Conservation (phyloP, 129 eudicot genomes). For the Erigeron canadensis region DNA sequence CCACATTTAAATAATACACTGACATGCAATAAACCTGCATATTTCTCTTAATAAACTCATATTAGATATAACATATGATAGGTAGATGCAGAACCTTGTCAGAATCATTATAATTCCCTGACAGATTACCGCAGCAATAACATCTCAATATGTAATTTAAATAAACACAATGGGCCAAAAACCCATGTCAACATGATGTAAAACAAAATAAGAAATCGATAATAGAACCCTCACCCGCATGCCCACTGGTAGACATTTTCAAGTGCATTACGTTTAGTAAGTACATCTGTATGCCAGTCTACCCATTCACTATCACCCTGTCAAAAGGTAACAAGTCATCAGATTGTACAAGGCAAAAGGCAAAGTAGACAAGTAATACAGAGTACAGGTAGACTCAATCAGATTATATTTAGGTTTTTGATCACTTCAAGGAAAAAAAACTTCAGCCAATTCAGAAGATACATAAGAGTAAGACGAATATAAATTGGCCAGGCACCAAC, state of each 20-base stretch:
- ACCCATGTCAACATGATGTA: constrained; percentile 4
- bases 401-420: neutral
- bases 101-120: constrained; percentile 27
- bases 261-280: constrained; percentile 70
- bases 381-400: neutral
- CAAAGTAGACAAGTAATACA: neutral
- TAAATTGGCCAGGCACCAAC: neutral
- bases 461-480: neutral
- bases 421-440: neutral
- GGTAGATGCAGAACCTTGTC: neutral
- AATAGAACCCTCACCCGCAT: constrained; percentile 71
- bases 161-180: neutral
- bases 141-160: neutral
- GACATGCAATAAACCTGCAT: neutral
- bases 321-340: constrained; percentile 19
- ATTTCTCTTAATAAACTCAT: neutral
- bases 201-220: neutral
- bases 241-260: constrained; percentile 97
- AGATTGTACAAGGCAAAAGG: neutral
- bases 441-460: neutral
- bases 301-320: constrained; percentile 91
- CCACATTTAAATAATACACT: neutral
- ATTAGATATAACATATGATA: constrained; percentile 7
- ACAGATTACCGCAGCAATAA: constrained; percentile 9
- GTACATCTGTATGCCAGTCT: constrained; percentile 87